Evolutionary conservation across 176 grass and related monocot genomes (phyloP).

Genomic region (Oryza meyeriana): DNA sequence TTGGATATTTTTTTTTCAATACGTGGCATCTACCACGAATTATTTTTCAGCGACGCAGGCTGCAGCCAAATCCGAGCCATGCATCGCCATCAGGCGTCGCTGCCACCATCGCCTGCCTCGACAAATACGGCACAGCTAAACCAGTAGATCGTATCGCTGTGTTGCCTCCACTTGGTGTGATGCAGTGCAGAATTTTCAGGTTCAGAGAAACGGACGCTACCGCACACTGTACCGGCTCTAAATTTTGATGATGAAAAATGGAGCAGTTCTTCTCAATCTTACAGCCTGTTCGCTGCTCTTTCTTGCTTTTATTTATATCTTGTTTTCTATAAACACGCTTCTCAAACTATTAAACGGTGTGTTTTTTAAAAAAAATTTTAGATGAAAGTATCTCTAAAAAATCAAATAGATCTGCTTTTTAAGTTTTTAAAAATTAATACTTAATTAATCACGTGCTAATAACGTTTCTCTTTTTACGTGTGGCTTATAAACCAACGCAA

Average conservation of each 20-base stretch:
- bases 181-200: not conserved
- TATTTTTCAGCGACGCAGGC: not conserved
- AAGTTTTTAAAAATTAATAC: too few species aligned
- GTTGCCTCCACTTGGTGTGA: slow-evolving; percentile 1
- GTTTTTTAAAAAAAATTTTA: too few species aligned
- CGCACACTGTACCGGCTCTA: not conserved
- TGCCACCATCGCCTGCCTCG: slow-evolving; percentile 1
- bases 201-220: not conserved
- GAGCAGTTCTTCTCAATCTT: not conserved
- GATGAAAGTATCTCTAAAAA: too few species aligned
- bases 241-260: not conserved
- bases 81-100: not conserved
- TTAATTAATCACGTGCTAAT: too few species aligned
- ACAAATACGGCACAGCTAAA: slow-evolving; percentile 4
- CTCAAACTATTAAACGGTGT: too few species aligned
- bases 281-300: too few species aligned
- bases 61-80: not conserved
- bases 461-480: too few species aligned
- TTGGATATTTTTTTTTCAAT: not conserved
- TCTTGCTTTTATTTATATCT: too few species aligned
- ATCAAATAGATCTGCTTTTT: too few species aligned
- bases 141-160: not conserved
- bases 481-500: too few species aligned
- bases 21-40: not conserved
- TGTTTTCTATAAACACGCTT: too few species aligned